These are phyloP conservation scores for Scopulariopsis brevicaulis DNA, from an alignment of 2,329 filamentous ascomycete species.

Conservation along the genomic window DNA sequence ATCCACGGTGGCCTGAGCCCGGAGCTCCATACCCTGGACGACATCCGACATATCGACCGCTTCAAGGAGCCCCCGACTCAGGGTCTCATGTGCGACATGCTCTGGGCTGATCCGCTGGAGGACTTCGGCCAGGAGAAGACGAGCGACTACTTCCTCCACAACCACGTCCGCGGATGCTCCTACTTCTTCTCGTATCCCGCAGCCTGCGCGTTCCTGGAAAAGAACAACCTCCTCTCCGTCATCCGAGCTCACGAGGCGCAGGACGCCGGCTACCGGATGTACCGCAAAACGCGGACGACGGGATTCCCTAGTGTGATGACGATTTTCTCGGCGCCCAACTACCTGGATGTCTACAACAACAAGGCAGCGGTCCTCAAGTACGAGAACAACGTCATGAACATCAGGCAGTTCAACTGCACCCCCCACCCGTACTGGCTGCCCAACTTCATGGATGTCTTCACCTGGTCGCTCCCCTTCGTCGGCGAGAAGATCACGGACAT, in stretches of 20 bases:
- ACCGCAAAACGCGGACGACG: constrained; percentile 93
- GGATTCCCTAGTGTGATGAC: constrained; percentile 99
- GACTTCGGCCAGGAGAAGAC: constrained; percentile 99
- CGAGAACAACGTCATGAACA: constrained; percentile 99
- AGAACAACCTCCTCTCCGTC: constrained; percentile 95
- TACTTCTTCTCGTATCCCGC: constrained; percentile 99
- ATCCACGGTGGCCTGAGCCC: constrained; percentile 95
- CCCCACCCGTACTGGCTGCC: constrained; percentile 98
- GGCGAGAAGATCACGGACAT: constrained; percentile 99
- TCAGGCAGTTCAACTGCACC: constrained; percentile 98
- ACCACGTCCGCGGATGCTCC: constrained; percentile 95
- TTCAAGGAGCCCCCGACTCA: constrained; percentile 97
- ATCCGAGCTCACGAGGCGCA: constrained; percentile 98
- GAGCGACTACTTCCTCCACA: constrained; percentile 94
- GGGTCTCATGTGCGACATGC: constrained; percentile 96
- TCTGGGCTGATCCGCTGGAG: constrained; percentile 96
- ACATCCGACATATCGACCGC: constrained; percentile 89
- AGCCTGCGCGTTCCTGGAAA: constrained; percentile 93
- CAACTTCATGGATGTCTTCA: constrained; percentile 99
- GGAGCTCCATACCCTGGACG: constrained; percentile 90
- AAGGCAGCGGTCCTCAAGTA: constrained; percentile 98
- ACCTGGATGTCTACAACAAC: constrained; percentile 99
- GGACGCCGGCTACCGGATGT: constrained; percentile 98
- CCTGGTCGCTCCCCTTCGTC: constrained; percentile 98
- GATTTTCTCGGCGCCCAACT: constrained; percentile 98